Base-by-base conservation (phyloP, 345 rosid species). In the Combretum micranthum region DNA sequence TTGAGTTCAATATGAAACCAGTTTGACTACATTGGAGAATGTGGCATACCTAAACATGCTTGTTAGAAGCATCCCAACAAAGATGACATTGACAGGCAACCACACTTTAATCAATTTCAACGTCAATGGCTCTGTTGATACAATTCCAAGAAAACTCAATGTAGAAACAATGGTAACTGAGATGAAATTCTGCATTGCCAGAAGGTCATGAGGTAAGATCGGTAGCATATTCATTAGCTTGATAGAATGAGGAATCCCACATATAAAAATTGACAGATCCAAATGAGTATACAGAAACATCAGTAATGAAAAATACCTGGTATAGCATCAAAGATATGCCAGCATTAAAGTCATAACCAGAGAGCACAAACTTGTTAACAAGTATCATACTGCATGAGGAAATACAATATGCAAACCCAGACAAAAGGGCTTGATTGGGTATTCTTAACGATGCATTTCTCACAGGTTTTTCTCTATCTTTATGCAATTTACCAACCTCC, bases 331-430 rank as follows among this genome's bases (percentile, higher is more conserved):
- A 77, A 45, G 84, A 85, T 68, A 93, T 89, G 58, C 95, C 97
- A 65, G 99, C 99, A 62, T 83, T 87, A 65, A 93, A 93, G 69
- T 78, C 74, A 80, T 93, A 89, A 73, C 94, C 76, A 61, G 97
- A 93, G 64, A 93, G 97, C 60, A 93, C 97, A 74, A 75, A 81
- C 67, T 93, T 93, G 83, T 89, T 93, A 44, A 85, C 92, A 52
- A 93, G 79, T 63, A 93, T 93, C 99, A 93, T 93, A 59, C 97
- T 82, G 76, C 99, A 93, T 66, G 99, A 93, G 39, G 97, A 89
- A 59, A 87, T 57, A 78, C 99, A 89, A 62, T 93, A 93, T 42
- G 99, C 96, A 63, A 85, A 75, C 70, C 97, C 96, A 2, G 97
- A 76, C 56, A 87, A 63, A 68, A 93, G 78, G 60, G 97, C 96